phyloP scores from a whole-genome alignment of 306 rosid genomes.

The Biancaea sappan region DNA sequence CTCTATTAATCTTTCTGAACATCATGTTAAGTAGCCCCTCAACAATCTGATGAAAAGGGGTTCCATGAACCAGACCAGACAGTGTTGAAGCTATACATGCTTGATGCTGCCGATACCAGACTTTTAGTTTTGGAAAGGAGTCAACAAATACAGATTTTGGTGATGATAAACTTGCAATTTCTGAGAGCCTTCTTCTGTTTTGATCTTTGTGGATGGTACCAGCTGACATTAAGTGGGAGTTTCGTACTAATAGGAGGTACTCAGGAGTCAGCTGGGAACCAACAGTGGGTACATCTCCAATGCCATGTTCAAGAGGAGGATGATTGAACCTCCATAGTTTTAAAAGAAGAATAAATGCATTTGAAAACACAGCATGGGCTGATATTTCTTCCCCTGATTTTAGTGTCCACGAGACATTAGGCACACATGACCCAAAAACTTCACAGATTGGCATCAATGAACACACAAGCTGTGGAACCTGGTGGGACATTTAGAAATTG shows the following conservation, averaged over 20 bases:
- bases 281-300: constrained; percentile 88
- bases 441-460: constrained; percentile 97
- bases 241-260: constrained; percentile 77
- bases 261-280: constrained; percentile 94
- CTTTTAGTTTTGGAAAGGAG: constrained; percentile 85
- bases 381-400: constrained; percentile 76
- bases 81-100: constrained; percentile 92
- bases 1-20: constrained; percentile 67
- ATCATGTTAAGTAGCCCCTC: constrained; percentile 91
- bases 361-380: constrained; percentile 89
- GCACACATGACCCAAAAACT: constrained; percentile 91
- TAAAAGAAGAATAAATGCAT: constrained; percentile 89
- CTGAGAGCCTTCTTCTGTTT: constrained; percentile 68
- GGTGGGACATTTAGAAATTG: constrained; percentile 35
- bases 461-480: constrained; percentile 95
- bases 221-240: constrained; percentile 62
- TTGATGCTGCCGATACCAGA: constrained; percentile 94
- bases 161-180: constrained; percentile 60
- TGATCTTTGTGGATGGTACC: constrained; percentile 60
- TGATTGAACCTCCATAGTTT: constrained; percentile 86
- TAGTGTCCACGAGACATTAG: constrained; percentile 67
- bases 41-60: constrained; percentile 80
- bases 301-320: constrained; percentile 88
- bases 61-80: constrained; percentile 86
- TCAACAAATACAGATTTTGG: constrained; percentile 76